Percentiles rank a stretch among this genome's conserved stretches.
Evolutionary conservation across 1,284 basidiomycete genomes (phyloP).

Genomic region (Stereum hirsutum): DNA sequence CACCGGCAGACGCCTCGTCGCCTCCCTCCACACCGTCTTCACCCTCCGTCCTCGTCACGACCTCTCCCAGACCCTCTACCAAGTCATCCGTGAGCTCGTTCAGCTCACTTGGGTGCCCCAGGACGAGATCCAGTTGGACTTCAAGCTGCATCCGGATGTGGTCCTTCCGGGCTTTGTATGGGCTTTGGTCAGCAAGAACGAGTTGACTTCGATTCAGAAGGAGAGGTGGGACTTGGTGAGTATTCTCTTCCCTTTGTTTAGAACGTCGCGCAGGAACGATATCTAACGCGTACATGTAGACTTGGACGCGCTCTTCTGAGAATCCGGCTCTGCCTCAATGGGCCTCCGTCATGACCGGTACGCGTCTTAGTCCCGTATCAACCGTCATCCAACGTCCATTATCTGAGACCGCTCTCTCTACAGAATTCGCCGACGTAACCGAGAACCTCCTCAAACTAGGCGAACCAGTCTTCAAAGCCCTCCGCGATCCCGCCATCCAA

Average conservation of each 20-base stretch:
- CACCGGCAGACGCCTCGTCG: conserved; percentile 71
- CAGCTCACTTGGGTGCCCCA: conserved; percentile 67
- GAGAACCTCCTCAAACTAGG: conserved; percentile 67
- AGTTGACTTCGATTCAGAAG: conserved; percentile 58
- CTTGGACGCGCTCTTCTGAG: conserved; percentile 74
- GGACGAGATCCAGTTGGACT: conserved; percentile 68
- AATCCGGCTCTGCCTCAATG: conserved; percentile 46
- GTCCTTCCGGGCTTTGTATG: conserved; percentile 67
- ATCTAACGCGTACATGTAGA: conserved; percentile 31
- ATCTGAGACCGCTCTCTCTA: conserved; percentile 7
- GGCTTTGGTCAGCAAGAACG: conserved; percentile 75
- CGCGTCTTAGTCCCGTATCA: conserved; percentile 5
- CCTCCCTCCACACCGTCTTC: conserved; percentile 73
- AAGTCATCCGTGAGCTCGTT: conserved; percentile 50
- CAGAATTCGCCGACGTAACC: conserved; percentile 75
- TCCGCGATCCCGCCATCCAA: conserved; percentile 56
- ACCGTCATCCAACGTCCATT: not conserved
- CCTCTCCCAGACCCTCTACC: conserved; percentile 54
- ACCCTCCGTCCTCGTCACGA: conserved; percentile 79
- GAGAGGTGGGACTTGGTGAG: conserved; percentile 81
- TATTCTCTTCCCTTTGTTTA: conserved; percentile 11
- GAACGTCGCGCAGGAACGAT: conserved; percentile 2
- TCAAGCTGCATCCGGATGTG: conserved; percentile 53
- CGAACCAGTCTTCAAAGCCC: conserved; percentile 41
- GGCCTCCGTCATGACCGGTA: conserved; percentile 69